A percentile compares a stretch with the other conserved stretches of the same genome.
phyloP scores from a whole-genome alignment of 2,329 filamentous ascomycete species.

The Phaeophleospora eucalypticola region DNA sequence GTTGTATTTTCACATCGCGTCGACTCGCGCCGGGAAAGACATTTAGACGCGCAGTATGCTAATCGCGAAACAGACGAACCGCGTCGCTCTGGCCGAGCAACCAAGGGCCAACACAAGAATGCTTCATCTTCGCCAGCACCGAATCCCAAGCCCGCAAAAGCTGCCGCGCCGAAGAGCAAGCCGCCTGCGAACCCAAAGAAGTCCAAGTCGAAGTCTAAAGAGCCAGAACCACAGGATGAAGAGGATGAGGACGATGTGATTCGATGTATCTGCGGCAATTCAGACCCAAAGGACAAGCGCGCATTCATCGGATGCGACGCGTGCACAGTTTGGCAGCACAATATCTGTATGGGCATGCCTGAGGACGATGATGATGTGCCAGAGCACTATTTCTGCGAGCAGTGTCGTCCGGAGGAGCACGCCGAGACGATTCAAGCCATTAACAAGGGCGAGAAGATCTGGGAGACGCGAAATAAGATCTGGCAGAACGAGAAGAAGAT shows the following conservation, averaged over 20 bases:
- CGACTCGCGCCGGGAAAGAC: neutral
- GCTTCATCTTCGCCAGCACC: slow-evolving; percentile 51
- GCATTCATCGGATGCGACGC: slow-evolving; percentile 95
- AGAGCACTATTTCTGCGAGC: slow-evolving; percentile 87
- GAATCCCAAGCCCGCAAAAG: slow-evolving; percentile 38
- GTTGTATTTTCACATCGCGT: neutral
- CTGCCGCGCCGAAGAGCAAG: slow-evolving; percentile 42
- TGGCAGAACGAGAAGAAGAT: slow-evolving; percentile 56
- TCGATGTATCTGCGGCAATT: slow-evolving; percentile 87
- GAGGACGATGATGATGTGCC: slow-evolving; percentile 71
- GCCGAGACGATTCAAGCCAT: slow-evolving; percentile 74
- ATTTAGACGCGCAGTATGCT: slow-evolving; percentile 4
- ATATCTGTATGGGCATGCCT: slow-evolving; percentile 85
- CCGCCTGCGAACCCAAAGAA: slow-evolving; percentile 30
- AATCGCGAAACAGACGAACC: slow-evolving; percentile 62
- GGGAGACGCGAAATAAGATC: slow-evolving; percentile 54
- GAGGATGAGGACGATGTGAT: slow-evolving; percentile 56
- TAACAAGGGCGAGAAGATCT: slow-evolving; percentile 75
- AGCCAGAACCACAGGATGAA: slow-evolving; percentile 51
- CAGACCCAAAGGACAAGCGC: slow-evolving; percentile 79
- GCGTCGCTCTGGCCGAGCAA: slow-evolving; percentile 88
- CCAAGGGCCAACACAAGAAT: slow-evolving; percentile 91
- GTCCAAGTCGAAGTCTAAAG: slow-evolving; percentile 39
- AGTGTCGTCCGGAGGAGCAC: slow-evolving; percentile 81
- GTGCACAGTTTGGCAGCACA: slow-evolving; percentile 95